Base-by-base conservation (phyloP, 208 protist genomes). In the Leishmania tropica region DNA sequence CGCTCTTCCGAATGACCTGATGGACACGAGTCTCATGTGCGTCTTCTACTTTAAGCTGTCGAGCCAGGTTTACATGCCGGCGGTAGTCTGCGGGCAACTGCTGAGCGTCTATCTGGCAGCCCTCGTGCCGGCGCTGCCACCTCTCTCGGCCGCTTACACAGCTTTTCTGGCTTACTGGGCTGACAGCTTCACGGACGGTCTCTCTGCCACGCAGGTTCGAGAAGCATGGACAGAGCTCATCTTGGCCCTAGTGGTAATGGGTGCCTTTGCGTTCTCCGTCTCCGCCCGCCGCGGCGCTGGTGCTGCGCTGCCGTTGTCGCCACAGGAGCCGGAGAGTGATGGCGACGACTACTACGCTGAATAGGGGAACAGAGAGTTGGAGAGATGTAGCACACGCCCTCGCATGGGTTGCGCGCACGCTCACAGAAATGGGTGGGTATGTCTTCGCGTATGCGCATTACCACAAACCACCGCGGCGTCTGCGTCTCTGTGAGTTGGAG, bases 61-160 rank as follows among this genome's bases (percentile, higher is more conserved):
- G 5, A 64, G 71, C n/a, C 64, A 81, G 31, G 89, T 90, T n/a
- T 95, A 92, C 82, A 75, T 78, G 7, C 91, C 91, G 6, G 87
- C 89, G 2, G 71, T 94, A 51, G 65, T 94, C 6, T 70, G 92
- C 10, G 90, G 89, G n/a, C 83, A 88, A 73, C 77, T 96, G 31
- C 47, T 89, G 62, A 86, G 87, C 56, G 91, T 91, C 35, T 96
- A 95, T 78, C 72, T 89, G 40, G 80, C 83, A 11, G 89, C 92
- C 19, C 83, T 85, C 28, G 72, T 94, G 48, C 81, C 76, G 21
- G 74, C 80, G 37, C 84, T 85, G 62, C 91, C 87, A 70, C 58
- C 15, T 68, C 42, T 94, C 4, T 54, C 71, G 31, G 78, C 78
- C 0, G 65, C 78, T 35, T 85, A 83, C 80, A 40, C 56, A 24